phyloP scores from a whole-genome alignment of 768 basidiomycete genomes.

The Mycena alexandri region DNA sequence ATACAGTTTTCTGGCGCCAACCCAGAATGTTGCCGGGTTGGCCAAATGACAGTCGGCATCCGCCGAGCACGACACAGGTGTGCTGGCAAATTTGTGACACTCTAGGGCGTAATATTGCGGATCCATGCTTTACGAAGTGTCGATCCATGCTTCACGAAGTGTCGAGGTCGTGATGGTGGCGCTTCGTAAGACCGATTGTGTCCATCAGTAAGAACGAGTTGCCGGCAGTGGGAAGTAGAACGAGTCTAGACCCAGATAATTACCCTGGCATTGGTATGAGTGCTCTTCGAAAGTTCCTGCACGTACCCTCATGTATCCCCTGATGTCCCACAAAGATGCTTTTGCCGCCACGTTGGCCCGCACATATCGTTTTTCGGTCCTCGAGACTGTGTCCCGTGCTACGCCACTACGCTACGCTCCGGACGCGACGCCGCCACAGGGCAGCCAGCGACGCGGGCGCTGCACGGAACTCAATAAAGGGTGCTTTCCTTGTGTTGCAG shows the following conservation, averaged over 20 bases:
- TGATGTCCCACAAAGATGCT: too few species aligned
- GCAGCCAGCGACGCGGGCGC: slow-evolving; percentile 11
- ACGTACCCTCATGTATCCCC: too few species aligned
- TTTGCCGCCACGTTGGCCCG: too few species aligned
- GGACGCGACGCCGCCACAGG: slow-evolving; percentile 6
- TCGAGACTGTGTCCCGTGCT: not conserved
- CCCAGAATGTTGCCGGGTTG: slow-evolving; percentile 10
- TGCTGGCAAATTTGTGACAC: not conserved
- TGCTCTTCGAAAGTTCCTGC: too few species aligned
- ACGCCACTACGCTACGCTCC: slow-evolving; percentile 1
- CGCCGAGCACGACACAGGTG: not conserved
- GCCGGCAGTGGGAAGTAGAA: slow-evolving; percentile 4
- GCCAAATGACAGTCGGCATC: slow-evolving; percentile 10
- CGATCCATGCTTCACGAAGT: slow-evolving; percentile 9
- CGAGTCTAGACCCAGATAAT: not conserved
- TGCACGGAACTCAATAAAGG: slow-evolving; percentile 17
- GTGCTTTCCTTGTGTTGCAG: not conserved
- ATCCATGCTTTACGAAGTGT: too few species aligned
- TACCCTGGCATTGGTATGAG: not conserved
- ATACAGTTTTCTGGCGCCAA: not conserved
- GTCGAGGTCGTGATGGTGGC: slow-evolving; percentile 23
- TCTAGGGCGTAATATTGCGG: not conserved
- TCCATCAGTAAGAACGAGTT: not conserved
- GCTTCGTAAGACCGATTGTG: slow-evolving; percentile 21
- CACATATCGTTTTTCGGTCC: not conserved